Evolutionary conservation across 345 rosid genomes (phyloP).

Genomic region (Euclidium syriacum): DNA sequence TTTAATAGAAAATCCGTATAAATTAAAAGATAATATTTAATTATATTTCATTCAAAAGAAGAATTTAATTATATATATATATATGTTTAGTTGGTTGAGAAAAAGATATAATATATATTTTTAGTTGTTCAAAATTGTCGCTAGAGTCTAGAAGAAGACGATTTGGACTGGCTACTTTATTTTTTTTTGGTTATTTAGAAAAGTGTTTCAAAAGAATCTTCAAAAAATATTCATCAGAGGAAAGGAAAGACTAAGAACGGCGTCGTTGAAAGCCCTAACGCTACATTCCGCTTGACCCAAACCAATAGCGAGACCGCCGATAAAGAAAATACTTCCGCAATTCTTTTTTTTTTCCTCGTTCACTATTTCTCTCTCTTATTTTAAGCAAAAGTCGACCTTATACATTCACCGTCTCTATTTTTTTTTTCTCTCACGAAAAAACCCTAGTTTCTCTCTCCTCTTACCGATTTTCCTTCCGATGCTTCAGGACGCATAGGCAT

Average conservation of each 20-base stretch:
- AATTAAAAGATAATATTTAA: no score
- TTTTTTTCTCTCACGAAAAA: neutral
- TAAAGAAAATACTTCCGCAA: neutral
- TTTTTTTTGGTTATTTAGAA: no score
- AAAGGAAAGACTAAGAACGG: constrained; percentile 6
- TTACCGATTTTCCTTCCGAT: constrained; percentile 21
- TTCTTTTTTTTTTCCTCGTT: neutral
- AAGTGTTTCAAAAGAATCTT: no score
- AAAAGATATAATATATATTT: no score
- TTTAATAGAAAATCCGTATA: no score
- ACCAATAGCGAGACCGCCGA: neutral
- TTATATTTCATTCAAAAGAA: no score
- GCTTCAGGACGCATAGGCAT: constrained; percentile 15
- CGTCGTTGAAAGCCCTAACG: neutral
- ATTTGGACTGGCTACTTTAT: no score
- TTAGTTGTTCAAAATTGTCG: no score
- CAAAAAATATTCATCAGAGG: neutral
- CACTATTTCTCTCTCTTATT: neutral
- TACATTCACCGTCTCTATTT: constrained; percentile 14
- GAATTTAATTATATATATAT: no score
- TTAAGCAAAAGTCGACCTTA: constrained; percentile 10
- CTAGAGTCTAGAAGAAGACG: no score
- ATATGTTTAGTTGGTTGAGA: no score
- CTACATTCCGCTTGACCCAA: neutral
- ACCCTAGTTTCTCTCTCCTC: constrained; percentile 25